phyloP scores from a whole-genome alignment of 192 early-diverging fungal species.

The Coemansia guatemalensis region DNA sequence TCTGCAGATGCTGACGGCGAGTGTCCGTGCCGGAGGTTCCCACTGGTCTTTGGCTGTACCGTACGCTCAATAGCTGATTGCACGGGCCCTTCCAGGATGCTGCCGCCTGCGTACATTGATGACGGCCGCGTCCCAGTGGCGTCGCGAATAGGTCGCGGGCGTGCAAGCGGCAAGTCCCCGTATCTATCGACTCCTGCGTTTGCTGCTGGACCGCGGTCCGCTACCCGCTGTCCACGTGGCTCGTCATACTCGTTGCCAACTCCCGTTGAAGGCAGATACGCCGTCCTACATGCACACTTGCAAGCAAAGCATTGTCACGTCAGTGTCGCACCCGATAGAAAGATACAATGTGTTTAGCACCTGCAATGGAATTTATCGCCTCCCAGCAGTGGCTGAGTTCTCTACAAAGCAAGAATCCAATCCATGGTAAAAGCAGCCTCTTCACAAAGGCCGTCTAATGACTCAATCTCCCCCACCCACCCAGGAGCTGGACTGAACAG shows the following conservation, averaged over 20 bases:
- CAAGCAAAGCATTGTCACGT: neutral
- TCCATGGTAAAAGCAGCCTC: no score
- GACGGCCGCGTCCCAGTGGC: conserved; percentile 25
- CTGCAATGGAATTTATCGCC: no score
- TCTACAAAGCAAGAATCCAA: no score
- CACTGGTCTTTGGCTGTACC: conserved; percentile 20
- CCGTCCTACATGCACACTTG: neutral
- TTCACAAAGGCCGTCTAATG: neutral
- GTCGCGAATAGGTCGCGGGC: conserved; percentile 35
- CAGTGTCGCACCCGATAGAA: neutral
- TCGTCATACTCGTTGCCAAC: conserved; percentile 5
- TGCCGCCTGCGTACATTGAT: conserved; percentile 36
- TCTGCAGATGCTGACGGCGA: conserved; percentile 10
- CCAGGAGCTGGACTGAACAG: neutral
- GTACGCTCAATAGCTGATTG: conserved; percentile 42
- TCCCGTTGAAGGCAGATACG: conserved; percentile 18
- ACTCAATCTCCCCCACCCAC: neutral
- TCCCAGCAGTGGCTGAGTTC: no score
- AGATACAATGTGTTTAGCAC: neutral
- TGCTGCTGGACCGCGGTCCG: no score
- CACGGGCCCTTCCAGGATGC: conserved; percentile 29
- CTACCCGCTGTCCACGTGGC: no score
- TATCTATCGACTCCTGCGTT: no score
- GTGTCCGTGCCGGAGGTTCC: conserved; percentile 7
- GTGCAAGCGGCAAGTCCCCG: conserved; percentile 12